Conservation (phyloP, 2,329 filamentous ascomycete species). For the Colletotrichum paranaense region DNA sequence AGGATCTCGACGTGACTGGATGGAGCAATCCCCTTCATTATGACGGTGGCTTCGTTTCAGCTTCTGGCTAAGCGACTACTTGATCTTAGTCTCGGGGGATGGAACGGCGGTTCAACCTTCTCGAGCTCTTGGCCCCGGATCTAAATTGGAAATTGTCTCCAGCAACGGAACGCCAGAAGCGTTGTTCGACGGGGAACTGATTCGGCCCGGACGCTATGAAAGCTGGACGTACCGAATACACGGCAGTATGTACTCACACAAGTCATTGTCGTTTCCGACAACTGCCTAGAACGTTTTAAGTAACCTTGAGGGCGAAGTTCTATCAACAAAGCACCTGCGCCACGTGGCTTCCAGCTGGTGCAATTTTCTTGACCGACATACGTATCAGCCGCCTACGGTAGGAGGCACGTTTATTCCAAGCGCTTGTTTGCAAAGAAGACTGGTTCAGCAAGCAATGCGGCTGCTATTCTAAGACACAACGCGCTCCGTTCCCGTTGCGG, state of each 20-base stretch:
- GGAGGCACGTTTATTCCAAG: background rate
- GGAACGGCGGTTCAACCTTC: conserved; percentile 19
- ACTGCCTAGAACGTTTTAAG: background rate
- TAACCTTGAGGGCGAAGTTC: conserved; percentile 9
- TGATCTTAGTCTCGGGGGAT: conserved; percentile 7
- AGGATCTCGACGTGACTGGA: background rate
- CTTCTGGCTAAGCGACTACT: background rate
- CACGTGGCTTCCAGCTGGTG: conserved; percentile 15
- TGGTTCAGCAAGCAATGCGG: background rate
- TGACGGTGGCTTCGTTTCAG: conserved; percentile 20
- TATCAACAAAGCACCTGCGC: background rate
- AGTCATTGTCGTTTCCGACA: too few species aligned
- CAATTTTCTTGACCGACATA: background rate
- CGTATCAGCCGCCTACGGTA: background rate
- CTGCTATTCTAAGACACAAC: conserved; percentile 11
- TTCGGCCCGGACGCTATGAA: background rate
- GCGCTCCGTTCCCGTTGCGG: background rate
- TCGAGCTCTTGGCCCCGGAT: conserved; percentile 15
- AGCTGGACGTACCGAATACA: background rate
- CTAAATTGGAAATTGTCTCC: background rate
- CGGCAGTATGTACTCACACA: background rate
- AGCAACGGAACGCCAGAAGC: background rate
- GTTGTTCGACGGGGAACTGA: background rate
- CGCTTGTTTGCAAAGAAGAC: background rate
- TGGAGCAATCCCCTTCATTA: background rate